phyloP scores from a whole-genome alignment of 768 basidiomycete species.

The Stropharia rugosoannulata region DNA sequence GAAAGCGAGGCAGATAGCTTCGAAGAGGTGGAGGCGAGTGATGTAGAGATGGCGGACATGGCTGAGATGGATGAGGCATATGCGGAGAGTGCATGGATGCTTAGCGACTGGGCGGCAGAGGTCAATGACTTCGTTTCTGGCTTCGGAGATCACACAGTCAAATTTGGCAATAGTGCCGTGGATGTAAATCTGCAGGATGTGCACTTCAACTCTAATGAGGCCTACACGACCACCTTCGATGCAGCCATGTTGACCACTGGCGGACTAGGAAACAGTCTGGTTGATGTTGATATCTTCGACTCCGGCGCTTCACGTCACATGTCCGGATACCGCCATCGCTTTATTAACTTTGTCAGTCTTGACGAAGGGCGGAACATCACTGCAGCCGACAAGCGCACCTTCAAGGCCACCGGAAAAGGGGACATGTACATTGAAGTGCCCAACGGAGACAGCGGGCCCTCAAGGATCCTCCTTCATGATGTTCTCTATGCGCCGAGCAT shows the following conservation, averaged over 20 bases:
- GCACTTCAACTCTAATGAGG: not conserved
- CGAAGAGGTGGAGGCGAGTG: not conserved
- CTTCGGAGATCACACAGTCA: not conserved
- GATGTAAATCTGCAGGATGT: not conserved
- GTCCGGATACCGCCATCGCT: conserved; percentile 12
- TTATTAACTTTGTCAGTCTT: conserved; percentile 19
- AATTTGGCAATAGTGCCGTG: not conserved
- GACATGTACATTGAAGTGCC: conserved; percentile 21
- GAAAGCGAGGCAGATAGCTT: not conserved
- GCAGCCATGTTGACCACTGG: conserved; percentile 16
- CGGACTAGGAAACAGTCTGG: not conserved
- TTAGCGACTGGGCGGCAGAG: not conserved
- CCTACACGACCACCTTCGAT: conserved; percentile 4
- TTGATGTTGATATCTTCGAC: conserved; percentile 10
- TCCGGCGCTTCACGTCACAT: conserved; percentile 14
- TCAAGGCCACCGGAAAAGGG: conserved; percentile 20
- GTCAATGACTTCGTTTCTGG: not conserved
- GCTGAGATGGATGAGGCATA: not conserved
- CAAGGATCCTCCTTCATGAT: conserved; percentile 15
- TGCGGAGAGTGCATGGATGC: no score
- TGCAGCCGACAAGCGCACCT: conserved; percentile 22
- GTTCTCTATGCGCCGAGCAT: conserved; percentile 19
- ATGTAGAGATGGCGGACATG: not conserved
- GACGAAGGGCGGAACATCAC: conserved; percentile 15
- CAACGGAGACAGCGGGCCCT: conserved; percentile 9